These are phyloP conservation scores for Aspergillus heteromorphus DNA, from an alignment of 495 filamentous ascomycete genomes.

Conservation along the genomic window DNA sequence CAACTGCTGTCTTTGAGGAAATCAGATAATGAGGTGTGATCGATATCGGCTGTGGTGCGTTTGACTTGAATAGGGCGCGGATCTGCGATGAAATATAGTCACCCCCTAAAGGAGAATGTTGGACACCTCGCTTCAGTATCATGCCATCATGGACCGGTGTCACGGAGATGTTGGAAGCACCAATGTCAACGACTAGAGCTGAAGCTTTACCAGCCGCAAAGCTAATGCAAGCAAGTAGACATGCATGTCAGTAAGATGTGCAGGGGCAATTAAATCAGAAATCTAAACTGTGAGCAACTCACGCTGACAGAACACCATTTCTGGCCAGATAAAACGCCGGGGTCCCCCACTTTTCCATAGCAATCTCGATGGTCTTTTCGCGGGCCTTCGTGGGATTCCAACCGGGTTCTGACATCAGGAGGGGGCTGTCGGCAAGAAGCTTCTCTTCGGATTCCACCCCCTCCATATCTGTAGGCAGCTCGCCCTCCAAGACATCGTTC, in stretches of 20 bases:
- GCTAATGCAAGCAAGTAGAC: slow-evolving; percentile 26
- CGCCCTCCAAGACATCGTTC: slow-evolving; percentile 58
- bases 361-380: slow-evolving; percentile 88
- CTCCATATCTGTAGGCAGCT: slow-evolving; percentile 63
- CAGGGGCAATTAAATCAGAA: neutral
- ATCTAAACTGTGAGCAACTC: slow-evolving; percentile 24
- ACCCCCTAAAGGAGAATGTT: slow-evolving; percentile 77
- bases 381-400: slow-evolving; percentile 86
- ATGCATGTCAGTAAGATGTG: slow-evolving; percentile 7
- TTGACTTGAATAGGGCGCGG: slow-evolving; percentile 66
- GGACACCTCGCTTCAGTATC: slow-evolving; percentile 82
- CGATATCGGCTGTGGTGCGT: slow-evolving; percentile 69
- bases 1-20: slow-evolving; percentile 77
- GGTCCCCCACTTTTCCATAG: slow-evolving; percentile 90
- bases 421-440: slow-evolving; percentile 77
- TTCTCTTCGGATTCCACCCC: slow-evolving; percentile 65
- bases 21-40: slow-evolving; percentile 84
- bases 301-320: slow-evolving; percentile 60
- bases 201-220: slow-evolving; percentile 91
- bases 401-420: slow-evolving; percentile 89
- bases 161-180: slow-evolving; percentile 84
- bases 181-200: slow-evolving; percentile 85
- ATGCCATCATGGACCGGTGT: slow-evolving; percentile 92
- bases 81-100: slow-evolving; percentile 86
- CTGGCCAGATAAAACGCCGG: slow-evolving; percentile 89